Conservation (phyloP, 1,284 basidiomycete species). For the Volvariella volvacea region DNA sequence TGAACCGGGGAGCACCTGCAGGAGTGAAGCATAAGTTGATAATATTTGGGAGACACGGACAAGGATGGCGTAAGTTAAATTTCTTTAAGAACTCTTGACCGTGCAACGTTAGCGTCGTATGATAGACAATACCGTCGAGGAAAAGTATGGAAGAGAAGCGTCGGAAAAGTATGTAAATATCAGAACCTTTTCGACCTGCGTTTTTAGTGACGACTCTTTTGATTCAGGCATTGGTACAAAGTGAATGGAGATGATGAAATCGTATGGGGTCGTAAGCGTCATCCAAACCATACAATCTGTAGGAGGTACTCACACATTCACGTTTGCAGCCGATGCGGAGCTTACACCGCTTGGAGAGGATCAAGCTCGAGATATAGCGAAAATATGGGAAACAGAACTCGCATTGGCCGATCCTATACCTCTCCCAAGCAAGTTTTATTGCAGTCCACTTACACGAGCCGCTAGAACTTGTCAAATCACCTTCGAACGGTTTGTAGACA, state of each 20-base stretch:
- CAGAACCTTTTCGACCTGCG: neutral
- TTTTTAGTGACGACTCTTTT: too few relatives aligned
- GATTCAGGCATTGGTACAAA: conserved; percentile 58
- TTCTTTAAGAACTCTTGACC: conserved; percentile 5
- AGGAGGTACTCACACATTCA: neutral
- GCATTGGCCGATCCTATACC: conserved; percentile 36
- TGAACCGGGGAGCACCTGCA: conserved; percentile 37
- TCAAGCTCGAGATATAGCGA: conserved; percentile 54
- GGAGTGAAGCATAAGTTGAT: conserved; percentile 54
- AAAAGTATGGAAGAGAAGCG: conserved; percentile 59
- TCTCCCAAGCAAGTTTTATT: conserved; percentile 58
- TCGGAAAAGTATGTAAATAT: conserved; percentile 49
- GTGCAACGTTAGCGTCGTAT: neutral
- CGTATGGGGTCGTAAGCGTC: conserved; percentile 68
- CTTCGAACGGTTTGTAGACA: conserved; percentile 39
- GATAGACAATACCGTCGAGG: conserved; percentile 67
- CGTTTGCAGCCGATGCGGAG: conserved; percentile 59
- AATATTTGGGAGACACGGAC: conserved; percentile 63
- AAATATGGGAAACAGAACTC: conserved; percentile 55
- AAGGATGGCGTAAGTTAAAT: conserved; percentile 55
- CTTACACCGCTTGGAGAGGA: conserved; percentile 61
- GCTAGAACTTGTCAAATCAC: conserved; percentile 62
- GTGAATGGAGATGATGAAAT: conserved; percentile 66
- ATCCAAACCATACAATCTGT: neutral
- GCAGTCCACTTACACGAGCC: conserved; percentile 70